phyloP scores from a whole-genome alignment of 768 basidiomycete species.

The Dioszegia crocea region DNA sequence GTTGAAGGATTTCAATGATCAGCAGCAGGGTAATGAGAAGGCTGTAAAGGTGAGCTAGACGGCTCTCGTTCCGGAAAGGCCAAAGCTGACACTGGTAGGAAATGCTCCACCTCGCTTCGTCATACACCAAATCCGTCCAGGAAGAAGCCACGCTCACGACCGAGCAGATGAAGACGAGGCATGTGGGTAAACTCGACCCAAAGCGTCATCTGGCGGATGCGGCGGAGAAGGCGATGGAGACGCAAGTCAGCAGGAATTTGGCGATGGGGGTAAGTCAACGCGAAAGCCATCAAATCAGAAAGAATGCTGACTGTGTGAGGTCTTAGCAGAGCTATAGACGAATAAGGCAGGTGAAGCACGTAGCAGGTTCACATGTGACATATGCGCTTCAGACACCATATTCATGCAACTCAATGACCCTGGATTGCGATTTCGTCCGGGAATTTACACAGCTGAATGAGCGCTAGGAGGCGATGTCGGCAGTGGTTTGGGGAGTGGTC shows the following conservation, averaged over 20 bases:
- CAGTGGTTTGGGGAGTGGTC: no score
- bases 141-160: slow-evolving; percentile 92
- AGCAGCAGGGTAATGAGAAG: slow-evolving; percentile 84
- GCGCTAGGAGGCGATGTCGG: no score
- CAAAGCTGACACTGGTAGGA: slow-evolving; percentile 54
- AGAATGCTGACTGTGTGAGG: no score
- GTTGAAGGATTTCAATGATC: slow-evolving; percentile 78
- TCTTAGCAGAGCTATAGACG: no score
- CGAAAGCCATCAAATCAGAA: no score
- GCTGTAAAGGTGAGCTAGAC: slow-evolving; percentile 74
- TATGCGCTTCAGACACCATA: no score
- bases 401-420: no score
- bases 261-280: slow-evolving; percentile 71
- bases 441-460: no score
- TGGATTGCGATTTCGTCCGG: no score
- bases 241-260: slow-evolving; percentile 91
- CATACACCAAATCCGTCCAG: slow-evolving; percentile 96
- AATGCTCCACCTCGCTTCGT: slow-evolving; percentile 86
- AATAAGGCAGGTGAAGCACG: not conserved
- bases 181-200: slow-evolving; percentile 96
- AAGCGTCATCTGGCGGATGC: slow-evolving; percentile 97
- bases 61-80: not conserved
- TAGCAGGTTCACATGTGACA: no score
- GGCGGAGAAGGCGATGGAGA: slow-evolving; percentile 95
- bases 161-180: slow-evolving; percentile 92